These are phyloP conservation scores for Lachnellula occidentalis DNA, from an alignment of 2,329 filamentous ascomycete genomes.

Conservation along the genomic window DNA sequence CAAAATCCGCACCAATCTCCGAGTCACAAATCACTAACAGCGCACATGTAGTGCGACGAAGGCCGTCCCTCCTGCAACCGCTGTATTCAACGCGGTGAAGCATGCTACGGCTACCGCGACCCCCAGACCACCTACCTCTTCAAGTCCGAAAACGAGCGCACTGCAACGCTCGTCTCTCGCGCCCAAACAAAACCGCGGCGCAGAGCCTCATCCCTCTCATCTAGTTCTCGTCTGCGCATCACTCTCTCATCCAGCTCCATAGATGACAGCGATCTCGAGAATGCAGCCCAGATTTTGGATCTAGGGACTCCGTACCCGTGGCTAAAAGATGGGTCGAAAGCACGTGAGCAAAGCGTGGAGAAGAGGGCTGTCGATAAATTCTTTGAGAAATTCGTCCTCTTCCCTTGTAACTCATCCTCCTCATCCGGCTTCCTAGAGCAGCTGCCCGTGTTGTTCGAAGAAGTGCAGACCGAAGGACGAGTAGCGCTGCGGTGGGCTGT, in stretches of 20 bases:
- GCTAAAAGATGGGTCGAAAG: constrained; percentile 19
- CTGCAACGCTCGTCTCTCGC: not conserved
- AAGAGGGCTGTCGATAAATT: constrained; percentile 31
- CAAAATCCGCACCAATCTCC: not conserved
- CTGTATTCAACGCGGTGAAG: constrained; percentile 34
- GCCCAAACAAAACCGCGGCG: not conserved
- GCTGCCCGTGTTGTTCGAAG: constrained; percentile 34
- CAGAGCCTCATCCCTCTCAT: not conserved
- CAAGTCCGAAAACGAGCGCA: constrained; percentile 32
- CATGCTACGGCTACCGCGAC: constrained; percentile 36
- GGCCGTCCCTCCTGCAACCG: constrained; percentile 33
- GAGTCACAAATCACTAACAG: not conserved
- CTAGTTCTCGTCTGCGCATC: not conserved
- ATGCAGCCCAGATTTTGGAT: constrained; percentile 1
- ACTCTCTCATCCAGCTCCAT: not conserved
- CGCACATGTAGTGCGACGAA: constrained; percentile 29
- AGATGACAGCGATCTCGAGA: not conserved
- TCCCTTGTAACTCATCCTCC: constrained; percentile 34
- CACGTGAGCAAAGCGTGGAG: constrained; percentile 16
- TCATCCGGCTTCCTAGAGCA: constrained; percentile 37
- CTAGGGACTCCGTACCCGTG: constrained; percentile 18
- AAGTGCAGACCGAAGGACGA: constrained; percentile 35
- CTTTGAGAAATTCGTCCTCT: constrained; percentile 36
- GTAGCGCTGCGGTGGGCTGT: constrained; percentile 36
- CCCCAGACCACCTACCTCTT: constrained; percentile 33